A percentile compares a stretch with the other conserved stretches of the same genome.
These are phyloP conservation scores for Diutina pseudorugosa DNA, from an alignment of 1,139 yeast species.

Conservation along the genomic window DNA sequence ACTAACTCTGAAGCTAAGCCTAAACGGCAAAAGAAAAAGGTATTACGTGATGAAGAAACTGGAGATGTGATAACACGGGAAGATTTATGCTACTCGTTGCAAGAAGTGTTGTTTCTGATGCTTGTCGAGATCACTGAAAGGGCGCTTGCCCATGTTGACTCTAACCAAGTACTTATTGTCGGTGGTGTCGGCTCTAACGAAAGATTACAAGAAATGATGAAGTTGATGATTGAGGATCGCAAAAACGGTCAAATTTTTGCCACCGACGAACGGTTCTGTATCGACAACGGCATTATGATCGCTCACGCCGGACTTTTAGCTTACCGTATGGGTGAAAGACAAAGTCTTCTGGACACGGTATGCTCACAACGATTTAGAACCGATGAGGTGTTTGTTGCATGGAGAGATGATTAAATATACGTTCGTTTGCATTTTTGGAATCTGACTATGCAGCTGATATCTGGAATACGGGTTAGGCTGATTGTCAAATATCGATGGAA, in stretches of 20 bases:
- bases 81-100: slow-evolving; percentile 86
- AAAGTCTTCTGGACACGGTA: slow-evolving; percentile 53
- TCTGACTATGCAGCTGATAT: slow-evolving; percentile 1
- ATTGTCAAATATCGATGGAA: neutral
- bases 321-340: slow-evolving; percentile 70
- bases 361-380: slow-evolving; percentile 92
- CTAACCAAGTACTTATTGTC: slow-evolving; percentile 82
- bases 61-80: slow-evolving; percentile 58
- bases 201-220: slow-evolving; percentile 93
- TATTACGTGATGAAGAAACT: slow-evolving; percentile 34
- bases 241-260: slow-evolving; percentile 75
- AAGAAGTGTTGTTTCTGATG: slow-evolving; percentile 90
- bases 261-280: slow-evolving; percentile 93
- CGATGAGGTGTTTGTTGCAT: slow-evolving; percentile 81
- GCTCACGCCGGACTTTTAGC: slow-evolving; percentile 94
- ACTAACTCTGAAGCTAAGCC: slow-evolving; percentile 23
- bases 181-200: slow-evolving; percentile 97
- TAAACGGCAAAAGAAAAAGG: slow-evolving; percentile 14
- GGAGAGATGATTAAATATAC: slow-evolving; percentile 48
- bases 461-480: neutral
- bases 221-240: slow-evolving; percentile 77
- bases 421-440: too few species aligned
- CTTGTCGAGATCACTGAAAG: slow-evolving; percentile 95
- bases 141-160: slow-evolving; percentile 95
- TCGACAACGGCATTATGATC: slow-evolving; percentile 96